Evolutionary conservation across 371 early-diverging fungal species (phyloP), one percentile per base, ranked within the genome.

Genomic region (Mucor indicus): DNA sequence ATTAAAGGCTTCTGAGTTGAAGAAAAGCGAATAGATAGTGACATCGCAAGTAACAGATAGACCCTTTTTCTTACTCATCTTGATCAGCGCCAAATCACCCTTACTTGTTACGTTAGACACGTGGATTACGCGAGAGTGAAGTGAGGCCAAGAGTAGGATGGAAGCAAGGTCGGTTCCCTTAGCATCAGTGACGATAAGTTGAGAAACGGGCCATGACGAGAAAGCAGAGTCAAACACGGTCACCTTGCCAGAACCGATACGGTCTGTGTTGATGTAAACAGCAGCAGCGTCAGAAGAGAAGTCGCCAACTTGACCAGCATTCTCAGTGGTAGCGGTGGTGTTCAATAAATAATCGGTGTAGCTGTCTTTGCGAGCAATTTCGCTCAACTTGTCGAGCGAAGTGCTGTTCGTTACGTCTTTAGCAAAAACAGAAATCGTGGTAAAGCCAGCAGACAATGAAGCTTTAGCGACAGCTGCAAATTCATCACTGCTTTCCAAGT

Each of bases 31-130:
- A 56, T 88, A 86, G 19, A 93, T 77, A 21, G 81, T 64, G 10
- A 93, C 93, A 62, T 96, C 98, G 69, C 94, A 98, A n/a, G 95
- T 92, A 24, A 95, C 91, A 21, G 73, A 60, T 20, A 93, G 74
- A 15, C 91, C 93, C 63, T 89, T 89, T 42, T 90, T 84, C 78
- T 94, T 95, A 56, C 84, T 83, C 66, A 95, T 77, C n/a, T 77
- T 72, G 38, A 97, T 89, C 62, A 96, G 68, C 4, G 77, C 82
- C 53, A 97, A 72, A 55, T 95, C 96, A 17, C 84, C 89, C 44
- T 73, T 68, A 53, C 75, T 82, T 35, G 73, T 72, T 17, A 97
- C 88, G 38, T 86, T 81, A 19, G 96, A 89, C 8, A 95, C 80
- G 72, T 98, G 98, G 35, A 98, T 75, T 7, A 86, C 62, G 47